These are phyloP conservation scores for Chaetomiaceae sp. DNA, from an alignment of 2,329 filamentous ascomycete genomes.

Conservation along the genomic window DNA sequence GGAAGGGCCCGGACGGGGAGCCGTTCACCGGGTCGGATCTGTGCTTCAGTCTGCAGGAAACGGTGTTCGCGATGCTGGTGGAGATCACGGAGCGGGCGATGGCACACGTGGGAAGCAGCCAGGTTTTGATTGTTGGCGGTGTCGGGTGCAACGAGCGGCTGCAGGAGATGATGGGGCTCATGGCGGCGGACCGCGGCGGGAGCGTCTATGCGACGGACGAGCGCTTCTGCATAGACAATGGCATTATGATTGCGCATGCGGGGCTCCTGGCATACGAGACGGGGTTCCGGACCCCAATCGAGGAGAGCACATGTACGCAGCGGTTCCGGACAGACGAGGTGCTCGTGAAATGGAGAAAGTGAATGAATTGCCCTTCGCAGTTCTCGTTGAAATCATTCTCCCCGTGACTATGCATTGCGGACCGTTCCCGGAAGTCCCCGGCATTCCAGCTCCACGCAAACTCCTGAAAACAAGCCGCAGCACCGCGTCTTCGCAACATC, in stretches of 20 bases:
- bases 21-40: constrained; percentile 73
- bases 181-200: constrained; percentile 83
- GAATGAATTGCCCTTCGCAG: too few relatives aligned
- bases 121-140: constrained; percentile 92
- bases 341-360: constrained; percentile 69
- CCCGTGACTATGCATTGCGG: neutral
- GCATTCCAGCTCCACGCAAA: neutral
- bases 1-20: constrained; percentile 41
- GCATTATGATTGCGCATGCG: constrained; percentile 99
- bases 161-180: constrained; percentile 97
- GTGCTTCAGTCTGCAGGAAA: constrained; percentile 94
- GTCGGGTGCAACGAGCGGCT: constrained; percentile 92
- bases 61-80: constrained; percentile 92
- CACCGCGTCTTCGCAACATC: too few relatives aligned
- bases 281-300: constrained; percentile 69
- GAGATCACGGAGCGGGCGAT: constrained; percentile 98
- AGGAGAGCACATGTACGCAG: constrained; percentile 80
- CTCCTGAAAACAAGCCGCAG: neutral
- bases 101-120: constrained; percentile 86
- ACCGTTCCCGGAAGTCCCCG: neutral
- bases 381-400: too few relatives aligned
- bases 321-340: constrained; percentile 79
- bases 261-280: constrained; percentile 79
- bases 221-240: constrained; percentile 97
- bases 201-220: constrained; percentile 94